These are phyloP conservation scores for Rutidosis leptorrhynchoides DNA, from an alignment of 129 eudicot species.

Conservation along the genomic window DNA sequence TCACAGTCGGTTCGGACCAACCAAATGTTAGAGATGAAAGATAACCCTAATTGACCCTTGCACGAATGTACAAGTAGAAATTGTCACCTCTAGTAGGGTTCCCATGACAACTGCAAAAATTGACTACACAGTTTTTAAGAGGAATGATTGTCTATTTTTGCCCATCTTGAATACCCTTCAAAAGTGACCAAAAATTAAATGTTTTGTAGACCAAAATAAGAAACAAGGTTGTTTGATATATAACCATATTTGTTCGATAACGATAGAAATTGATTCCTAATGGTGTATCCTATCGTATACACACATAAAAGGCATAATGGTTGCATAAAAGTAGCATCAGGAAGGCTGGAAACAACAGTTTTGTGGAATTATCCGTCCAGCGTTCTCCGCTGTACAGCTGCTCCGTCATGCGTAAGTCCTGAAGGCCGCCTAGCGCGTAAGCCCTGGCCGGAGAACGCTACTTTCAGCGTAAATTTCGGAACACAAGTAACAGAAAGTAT, in stretches of 20 bases:
- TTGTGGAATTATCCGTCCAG: too few relatives aligned
- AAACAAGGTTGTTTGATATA: not conserved
- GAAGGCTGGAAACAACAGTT: too few relatives aligned
- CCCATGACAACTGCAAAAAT: slow-evolving; percentile 8
- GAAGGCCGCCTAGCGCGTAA: too few relatives aligned
- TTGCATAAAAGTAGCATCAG: too few relatives aligned
- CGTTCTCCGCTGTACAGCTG: too few relatives aligned
- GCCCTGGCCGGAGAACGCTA: too few relatives aligned
- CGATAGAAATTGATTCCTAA: not conserved
- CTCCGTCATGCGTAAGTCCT: too few relatives aligned
- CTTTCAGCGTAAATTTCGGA: too few relatives aligned
- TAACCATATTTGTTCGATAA: slow-evolving; percentile 7
- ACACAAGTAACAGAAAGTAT: too few relatives aligned
- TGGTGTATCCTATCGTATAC: too few relatives aligned
- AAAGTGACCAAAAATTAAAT: slow-evolving; percentile 13
- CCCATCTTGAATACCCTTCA: slow-evolving; percentile 1
- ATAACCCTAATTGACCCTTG: not conserved
- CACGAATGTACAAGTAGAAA: not conserved
- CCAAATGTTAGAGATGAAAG: not conserved
- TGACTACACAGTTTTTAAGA: not conserved
- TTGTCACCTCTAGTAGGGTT: slow-evolving; percentile 17
- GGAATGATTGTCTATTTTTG: slow-evolving; percentile 10
- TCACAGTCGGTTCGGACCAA: not conserved
- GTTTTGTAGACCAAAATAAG: slow-evolving; percentile 4
- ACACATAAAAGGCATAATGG: too few relatives aligned